A percentile compares a stretch with the other conserved stretches of the same genome.
Conservation (phyloP, 2,329 filamentous ascomycete species). For the Purpureocillium takamizusanense region DNA sequence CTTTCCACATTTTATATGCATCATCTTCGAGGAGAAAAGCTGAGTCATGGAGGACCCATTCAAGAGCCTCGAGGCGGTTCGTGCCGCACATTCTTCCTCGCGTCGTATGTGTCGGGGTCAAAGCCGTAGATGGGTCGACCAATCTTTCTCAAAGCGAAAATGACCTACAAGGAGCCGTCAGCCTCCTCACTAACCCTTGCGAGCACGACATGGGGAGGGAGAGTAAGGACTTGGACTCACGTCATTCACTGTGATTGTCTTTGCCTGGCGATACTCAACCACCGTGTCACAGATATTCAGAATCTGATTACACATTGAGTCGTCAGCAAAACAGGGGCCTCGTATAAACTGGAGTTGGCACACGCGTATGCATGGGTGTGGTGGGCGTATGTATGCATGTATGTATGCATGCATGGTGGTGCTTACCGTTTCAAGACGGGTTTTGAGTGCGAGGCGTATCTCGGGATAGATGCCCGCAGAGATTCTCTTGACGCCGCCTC, state of each 20-base stretch:
- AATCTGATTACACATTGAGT: too few relatives aligned
- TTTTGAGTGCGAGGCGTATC: conserved; percentile 39
- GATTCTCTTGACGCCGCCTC: conserved; percentile 71
- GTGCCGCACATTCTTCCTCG: conserved; percentile 3
- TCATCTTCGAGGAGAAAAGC: too few relatives aligned
- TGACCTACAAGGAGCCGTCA: conserved; percentile 33
- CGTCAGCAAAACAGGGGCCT: too few relatives aligned
- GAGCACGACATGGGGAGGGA: not conserved
- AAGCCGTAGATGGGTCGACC: conserved; percentile 51
- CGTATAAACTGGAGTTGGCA: too few relatives aligned
- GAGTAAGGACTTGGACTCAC: conserved; percentile 9
- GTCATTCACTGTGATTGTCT: conserved; percentile 56
- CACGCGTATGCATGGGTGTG: too few relatives aligned
- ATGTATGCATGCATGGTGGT: too few relatives aligned
- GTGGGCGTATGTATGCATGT: too few relatives aligned
- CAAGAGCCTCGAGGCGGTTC: not conserved
- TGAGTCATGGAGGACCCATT: too few relatives aligned
- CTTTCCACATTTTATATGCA: too few relatives aligned
- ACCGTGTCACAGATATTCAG: conserved; percentile 39
- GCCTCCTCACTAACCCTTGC: not conserved
- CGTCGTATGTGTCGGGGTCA: conserved; percentile 29
- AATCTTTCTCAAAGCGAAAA: conserved; percentile 37
- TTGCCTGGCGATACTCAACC: conserved; percentile 43
- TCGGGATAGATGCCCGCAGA: conserved; percentile 56
- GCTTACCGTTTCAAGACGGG: conserved; percentile 37